Percentiles rank a stretch among this genome's conserved stretches.
phyloP scores from a whole-genome alignment of 441 rosid genomes.

The Erodium texanum region DNA sequence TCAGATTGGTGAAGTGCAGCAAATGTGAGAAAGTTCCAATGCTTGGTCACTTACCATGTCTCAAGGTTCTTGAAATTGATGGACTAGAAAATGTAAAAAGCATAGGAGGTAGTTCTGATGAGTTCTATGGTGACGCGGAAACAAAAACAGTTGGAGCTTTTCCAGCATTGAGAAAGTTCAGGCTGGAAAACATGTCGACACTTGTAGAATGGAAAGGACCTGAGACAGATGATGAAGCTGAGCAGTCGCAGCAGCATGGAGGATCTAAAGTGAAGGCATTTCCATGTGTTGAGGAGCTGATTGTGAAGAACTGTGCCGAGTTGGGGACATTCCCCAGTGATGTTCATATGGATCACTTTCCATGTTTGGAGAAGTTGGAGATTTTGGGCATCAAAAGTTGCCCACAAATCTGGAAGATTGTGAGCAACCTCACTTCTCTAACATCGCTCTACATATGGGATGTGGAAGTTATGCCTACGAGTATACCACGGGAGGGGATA shows the following conservation, averaged over 20 bases:
- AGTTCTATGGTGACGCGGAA: background rate
- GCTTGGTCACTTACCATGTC: conserved; percentile 2
- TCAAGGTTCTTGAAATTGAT: conserved; percentile 2
- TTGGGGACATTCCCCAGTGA: background rate
- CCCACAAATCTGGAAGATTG: background rate
- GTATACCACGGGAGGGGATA: background rate
- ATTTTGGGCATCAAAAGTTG: background rate
- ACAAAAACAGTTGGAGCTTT: background rate
- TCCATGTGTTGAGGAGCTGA: conserved; percentile 19
- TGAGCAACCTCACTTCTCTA: background rate
- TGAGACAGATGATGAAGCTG: background rate
- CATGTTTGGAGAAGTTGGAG: conserved; percentile 8
- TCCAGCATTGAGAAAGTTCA: conserved; percentile 3
- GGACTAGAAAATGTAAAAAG: background rate
- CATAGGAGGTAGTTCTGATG: background rate
- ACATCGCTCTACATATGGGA: background rate
- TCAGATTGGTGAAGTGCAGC: background rate
- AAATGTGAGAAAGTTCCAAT: conserved; percentile 3
- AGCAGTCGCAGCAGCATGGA: background rate
- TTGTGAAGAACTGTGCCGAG: background rate
- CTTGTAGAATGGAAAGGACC: conserved; percentile 6
- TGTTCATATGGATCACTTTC: background rate
- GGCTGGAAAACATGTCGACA: background rate
- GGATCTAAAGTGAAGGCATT: conserved; percentile 9
- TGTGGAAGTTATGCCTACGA: background rate